Percentiles rank a stretch among this genome's conserved stretches.
These are phyloP conservation scores for Hevea brasiliensis DNA, from an alignment of 345 rosid genomes.

Conservation along the genomic window DNA sequence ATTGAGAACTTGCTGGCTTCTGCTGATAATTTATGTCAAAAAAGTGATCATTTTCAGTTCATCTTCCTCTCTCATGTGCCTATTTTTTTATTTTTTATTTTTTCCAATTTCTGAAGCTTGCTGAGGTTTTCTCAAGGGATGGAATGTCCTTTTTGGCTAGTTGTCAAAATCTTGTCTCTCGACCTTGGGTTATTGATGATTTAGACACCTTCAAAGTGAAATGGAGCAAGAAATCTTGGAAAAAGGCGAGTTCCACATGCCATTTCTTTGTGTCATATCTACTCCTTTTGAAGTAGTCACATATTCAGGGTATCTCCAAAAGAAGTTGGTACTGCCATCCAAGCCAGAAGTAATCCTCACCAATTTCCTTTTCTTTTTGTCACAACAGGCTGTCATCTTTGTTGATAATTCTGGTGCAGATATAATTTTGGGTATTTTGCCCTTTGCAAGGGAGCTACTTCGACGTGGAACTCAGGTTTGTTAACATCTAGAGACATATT, in stretches of 20 bases:
- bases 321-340: not conserved
- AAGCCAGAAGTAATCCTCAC: slow-evolving; percentile 14
- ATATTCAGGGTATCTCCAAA: not conserved
- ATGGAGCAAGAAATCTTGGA: slow-evolving; percentile 92
- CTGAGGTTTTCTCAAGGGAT: slow-evolving; percentile 93
- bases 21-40: not conserved
- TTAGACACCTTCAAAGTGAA: slow-evolving; percentile 68
- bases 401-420: slow-evolving; percentile 99
- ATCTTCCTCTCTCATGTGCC: not conserved
- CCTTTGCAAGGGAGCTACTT: slow-evolving; percentile 91
- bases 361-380: slow-evolving; percentile 16
- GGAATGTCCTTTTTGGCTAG: slow-evolving; percentile 98
- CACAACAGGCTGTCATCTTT: slow-evolving; percentile 79
- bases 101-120: slow-evolving; percentile 64
- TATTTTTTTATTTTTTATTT: no score
- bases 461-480: slow-evolving; percentile 81
- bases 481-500: not conserved
- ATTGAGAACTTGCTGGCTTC: not conserved
- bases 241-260: slow-evolving; percentile 55
- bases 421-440: slow-evolving; percentile 88
- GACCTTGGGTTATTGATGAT: slow-evolving; percentile 98
- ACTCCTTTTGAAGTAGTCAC: not conserved
- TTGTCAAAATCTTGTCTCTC: slow-evolving; percentile 82
- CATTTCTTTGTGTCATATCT: slow-evolving; percentile 9
- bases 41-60: not conserved